These are phyloP conservation scores for Sistotremastrum niveocremeum DNA, from an alignment of 768 basidiomycete species.

Conservation along the genomic window DNA sequence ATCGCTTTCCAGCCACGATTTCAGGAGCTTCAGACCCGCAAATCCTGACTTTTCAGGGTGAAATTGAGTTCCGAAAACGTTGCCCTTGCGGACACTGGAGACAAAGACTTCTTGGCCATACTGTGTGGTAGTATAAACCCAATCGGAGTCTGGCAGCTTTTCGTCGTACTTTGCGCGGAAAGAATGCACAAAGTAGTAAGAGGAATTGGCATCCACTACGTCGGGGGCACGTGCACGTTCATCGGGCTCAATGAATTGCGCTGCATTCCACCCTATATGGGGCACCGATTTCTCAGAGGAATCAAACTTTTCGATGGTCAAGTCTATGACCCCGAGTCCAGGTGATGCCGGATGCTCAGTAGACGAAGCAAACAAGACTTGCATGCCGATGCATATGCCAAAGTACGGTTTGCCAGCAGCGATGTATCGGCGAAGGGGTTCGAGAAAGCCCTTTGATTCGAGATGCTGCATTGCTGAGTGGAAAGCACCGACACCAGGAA, in stretches of 20 bases:
- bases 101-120: conserved; percentile 92
- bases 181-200: conserved; percentile 97
- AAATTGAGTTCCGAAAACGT: conserved; percentile 89
- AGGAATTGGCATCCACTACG: conserved; percentile 37
- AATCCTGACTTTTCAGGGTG: conserved; percentile 95
- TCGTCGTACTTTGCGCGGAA: conserved; percentile 69
- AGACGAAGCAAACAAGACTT: conserved; percentile 84
- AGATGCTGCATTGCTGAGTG: conserved; percentile 77
- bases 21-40: conserved; percentile 71
- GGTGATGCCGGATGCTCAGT: conserved; percentile 49
- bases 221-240: conserved; percentile 24
- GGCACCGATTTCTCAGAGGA: conserved; percentile 75
- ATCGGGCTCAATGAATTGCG: conserved; percentile 39
- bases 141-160: conserved; percentile 41
- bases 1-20: conserved; percentile 51
- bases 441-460: conserved; percentile 52
- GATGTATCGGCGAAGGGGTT: conserved; percentile 74
- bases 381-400: conserved; percentile 98
- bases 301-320: conserved; percentile 60
- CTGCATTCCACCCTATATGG: conserved; percentile 95
- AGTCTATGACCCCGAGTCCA: conserved; percentile 85
- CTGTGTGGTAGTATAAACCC: conserved; percentile 78
- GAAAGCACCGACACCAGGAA: conserved; percentile 95
- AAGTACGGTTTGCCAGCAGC: conserved; percentile 85
- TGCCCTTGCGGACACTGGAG: conserved; percentile 67